Percentiles rank a stretch among this genome's conserved stretches.
These are phyloP conservation scores for Fonsecaea erecta DNA, from an alignment of 2,329 filamentous ascomycete genomes.

Conservation along the genomic window DNA sequence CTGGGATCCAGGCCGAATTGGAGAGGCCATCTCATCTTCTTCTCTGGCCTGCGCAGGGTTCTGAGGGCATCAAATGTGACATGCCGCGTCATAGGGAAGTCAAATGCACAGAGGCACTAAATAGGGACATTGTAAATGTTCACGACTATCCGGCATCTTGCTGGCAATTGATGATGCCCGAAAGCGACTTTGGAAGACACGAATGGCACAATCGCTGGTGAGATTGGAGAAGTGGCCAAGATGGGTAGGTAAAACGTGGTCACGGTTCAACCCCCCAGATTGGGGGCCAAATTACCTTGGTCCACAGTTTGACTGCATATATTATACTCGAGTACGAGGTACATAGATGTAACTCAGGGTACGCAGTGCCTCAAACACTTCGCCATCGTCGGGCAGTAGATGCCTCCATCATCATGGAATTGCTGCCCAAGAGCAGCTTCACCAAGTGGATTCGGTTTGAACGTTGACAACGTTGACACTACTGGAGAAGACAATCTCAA, in stretches of 20 bases:
- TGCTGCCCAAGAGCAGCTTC: too few species aligned
- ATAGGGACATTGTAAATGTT: background rate
- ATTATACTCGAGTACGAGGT: too few species aligned
- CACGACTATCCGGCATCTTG: background rate
- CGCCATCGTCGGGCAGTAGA: too few species aligned
- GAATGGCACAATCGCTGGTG: background rate
- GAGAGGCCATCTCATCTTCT: slow-evolving; percentile 30
- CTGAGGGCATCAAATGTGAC: background rate
- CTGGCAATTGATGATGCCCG: background rate
- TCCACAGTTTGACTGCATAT: too few species aligned
- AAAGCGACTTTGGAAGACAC: background rate
- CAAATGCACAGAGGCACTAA: background rate
- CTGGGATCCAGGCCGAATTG: slow-evolving; percentile 21
- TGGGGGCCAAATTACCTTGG: too few species aligned
- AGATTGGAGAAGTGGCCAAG: background rate
- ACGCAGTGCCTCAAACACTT: too few species aligned
- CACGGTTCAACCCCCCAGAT: background rate
- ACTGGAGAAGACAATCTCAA: too few species aligned
- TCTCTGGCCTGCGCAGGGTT: slow-evolving; percentile 1
- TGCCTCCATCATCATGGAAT: too few species aligned
- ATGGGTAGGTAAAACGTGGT: background rate
- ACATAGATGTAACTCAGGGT: too few species aligned
- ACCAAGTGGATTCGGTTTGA: too few species aligned
- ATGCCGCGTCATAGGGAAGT: background rate
- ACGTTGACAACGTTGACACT: too few species aligned